A percentile compares a stretch with the other conserved stretches of the same genome.
Conservation (phyloP, 2,329 filamentous ascomycete species). For the Allantophomopsis lycopodina region DNA sequence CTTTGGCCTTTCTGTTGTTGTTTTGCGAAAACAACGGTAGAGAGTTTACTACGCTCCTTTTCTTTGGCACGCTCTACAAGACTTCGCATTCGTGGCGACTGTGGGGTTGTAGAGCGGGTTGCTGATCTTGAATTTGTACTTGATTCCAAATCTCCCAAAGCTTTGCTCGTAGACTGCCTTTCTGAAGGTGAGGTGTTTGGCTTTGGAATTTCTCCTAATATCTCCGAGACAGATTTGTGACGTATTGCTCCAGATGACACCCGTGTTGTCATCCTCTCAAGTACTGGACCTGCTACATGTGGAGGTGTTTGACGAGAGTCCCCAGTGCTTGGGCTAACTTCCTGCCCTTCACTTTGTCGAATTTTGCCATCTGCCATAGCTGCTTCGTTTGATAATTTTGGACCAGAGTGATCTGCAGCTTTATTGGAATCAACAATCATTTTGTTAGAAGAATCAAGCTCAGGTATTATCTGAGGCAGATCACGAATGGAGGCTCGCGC, state of each 20-base stretch:
- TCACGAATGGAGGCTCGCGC: neutral
- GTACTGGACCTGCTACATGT: constrained; percentile 18
- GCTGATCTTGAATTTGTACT: constrained; percentile 9
- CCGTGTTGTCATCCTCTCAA: constrained; percentile 51
- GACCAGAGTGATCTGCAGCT: too few species aligned
- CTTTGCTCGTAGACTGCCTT: constrained; percentile 3
- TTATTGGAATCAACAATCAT: constrained; percentile 1
- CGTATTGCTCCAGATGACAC: constrained; percentile 57
- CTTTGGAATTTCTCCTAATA: constrained; percentile 44
- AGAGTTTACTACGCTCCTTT: constrained; percentile 51
- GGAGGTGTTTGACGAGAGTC: constrained; percentile 6
- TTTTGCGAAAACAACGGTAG: constrained; percentile 68
- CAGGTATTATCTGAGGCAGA: too few species aligned
- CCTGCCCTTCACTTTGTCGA: too few species aligned
- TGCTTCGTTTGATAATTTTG: too few species aligned
- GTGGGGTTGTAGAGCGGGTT: constrained; percentile 25
- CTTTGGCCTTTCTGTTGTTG: constrained; percentile 32
- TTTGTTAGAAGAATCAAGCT: neutral
- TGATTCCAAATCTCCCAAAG: constrained; percentile 7
- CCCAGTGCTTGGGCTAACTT: too few species aligned
- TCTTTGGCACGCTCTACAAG: constrained; percentile 27
- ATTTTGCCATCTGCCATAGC: too few species aligned
- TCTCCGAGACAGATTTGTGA: constrained; percentile 62
- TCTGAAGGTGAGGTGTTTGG: constrained; percentile 13
- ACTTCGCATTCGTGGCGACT: constrained; percentile 22